phyloP scores from a whole-genome alignment of 352 stramenopile genomes.

The Globisporangium radiosum region DNA sequence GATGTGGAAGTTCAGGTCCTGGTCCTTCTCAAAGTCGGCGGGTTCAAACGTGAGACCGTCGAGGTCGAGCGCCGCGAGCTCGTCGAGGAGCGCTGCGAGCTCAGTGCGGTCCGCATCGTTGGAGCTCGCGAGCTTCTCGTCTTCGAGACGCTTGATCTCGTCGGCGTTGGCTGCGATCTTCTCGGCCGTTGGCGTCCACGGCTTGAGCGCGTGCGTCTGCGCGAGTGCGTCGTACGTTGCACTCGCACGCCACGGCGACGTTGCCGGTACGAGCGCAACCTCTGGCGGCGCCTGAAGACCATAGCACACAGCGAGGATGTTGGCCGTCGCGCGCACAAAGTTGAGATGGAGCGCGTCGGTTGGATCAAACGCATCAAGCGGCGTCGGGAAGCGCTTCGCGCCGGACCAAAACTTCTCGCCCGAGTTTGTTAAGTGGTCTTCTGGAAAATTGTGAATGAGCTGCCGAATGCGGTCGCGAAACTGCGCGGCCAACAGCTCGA shows the following conservation, averaged over 20 bases:
- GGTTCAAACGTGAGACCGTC: conserved; percentile 59
- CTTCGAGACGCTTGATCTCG: conserved; percentile 59
- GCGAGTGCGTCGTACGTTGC: conserved; percentile 56
- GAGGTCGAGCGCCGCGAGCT: conserved; percentile 56
- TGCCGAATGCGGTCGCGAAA: conserved; percentile 90
- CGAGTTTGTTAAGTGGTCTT: conserved; percentile 78
- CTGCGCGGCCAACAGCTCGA: conserved; percentile 64
- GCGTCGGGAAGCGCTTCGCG: conserved; percentile 77
- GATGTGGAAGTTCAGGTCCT: conserved; percentile 94
- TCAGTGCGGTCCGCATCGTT: conserved; percentile 59
- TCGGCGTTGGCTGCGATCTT: conserved; percentile 72
- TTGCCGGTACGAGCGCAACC: conserved; percentile 59
- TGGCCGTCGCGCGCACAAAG: conserved; percentile 73
- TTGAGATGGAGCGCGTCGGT: conserved; percentile 64
- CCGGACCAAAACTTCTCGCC: conserved; percentile 83
- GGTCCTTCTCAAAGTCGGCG: conserved; percentile 97
- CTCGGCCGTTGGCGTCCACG: conserved; percentile 69
- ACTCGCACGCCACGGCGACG: conserved; percentile 76
- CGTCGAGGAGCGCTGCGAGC: conserved; percentile 61
- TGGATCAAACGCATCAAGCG: conserved; percentile 53
- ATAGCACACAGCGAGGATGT: conserved; percentile 77
- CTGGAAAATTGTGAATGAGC: conserved; percentile 78
- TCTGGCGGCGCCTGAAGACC: conserved; percentile 67
- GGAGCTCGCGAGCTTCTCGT: conserved; percentile 58
- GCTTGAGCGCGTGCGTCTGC: conserved; percentile 27